Conservation (phyloP, 2,329 filamentous ascomycete genomes). For the Lecanicillium sp. region DNA sequence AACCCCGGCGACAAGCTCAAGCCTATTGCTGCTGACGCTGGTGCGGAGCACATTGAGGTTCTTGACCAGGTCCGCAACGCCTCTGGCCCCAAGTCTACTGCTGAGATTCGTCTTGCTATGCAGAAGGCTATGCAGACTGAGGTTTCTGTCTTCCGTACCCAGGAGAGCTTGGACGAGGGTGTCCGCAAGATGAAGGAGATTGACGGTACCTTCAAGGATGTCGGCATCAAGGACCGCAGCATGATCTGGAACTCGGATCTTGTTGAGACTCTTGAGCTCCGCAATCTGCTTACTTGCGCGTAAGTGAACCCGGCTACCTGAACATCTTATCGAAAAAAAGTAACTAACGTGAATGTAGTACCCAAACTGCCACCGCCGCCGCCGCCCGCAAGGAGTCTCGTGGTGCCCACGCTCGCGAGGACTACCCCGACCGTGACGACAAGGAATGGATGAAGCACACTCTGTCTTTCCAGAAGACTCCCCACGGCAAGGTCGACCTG, state of each 20-base stretch:
- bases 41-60: constrained; percentile 77
- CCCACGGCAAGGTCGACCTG: constrained; percentile 81
- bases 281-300: constrained; percentile 95
- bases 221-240: constrained; percentile 95
- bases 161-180: constrained; percentile 90
- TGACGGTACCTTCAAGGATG: constrained; percentile 70
- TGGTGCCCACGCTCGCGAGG: constrained; percentile 94
- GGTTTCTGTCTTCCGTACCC: constrained; percentile 92
- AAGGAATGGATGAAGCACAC: constrained; percentile 99
- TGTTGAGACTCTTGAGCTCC: constrained; percentile 90
- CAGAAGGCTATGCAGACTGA: constrained; percentile 98
- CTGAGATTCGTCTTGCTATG: constrained; percentile 85
- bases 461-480: constrained; percentile 88
- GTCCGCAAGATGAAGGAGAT: constrained; percentile 81
- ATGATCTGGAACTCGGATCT: constrained; percentile 99
- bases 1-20: constrained; percentile 74
- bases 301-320: constrained; percentile 50
- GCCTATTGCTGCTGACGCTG: constrained; percentile 76
- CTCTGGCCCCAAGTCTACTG: constrained; percentile 77
- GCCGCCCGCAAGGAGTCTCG: constrained; percentile 95
- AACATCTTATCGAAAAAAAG: neutral
- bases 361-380: constrained; percentile 86
- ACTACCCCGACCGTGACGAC: constrained; percentile 93
- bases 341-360: constrained; percentile 37
- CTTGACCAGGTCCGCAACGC: constrained; percentile 83